Percentiles rank a stretch among this genome's conserved stretches.
phyloP scores from a whole-genome alignment of 441 rosid species.

The Populus tomentosa region DNA sequence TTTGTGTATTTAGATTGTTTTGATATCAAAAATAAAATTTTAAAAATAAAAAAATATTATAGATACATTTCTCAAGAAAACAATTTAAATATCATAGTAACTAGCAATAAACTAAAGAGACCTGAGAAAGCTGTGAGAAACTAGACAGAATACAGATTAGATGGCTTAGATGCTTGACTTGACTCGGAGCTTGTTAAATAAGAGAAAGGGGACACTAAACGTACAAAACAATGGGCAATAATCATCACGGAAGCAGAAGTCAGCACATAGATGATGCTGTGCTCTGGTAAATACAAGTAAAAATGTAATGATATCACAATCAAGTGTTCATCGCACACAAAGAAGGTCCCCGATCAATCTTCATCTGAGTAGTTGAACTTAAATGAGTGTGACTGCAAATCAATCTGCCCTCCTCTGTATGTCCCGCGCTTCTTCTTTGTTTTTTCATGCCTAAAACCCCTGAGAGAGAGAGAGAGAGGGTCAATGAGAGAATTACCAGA shows the following conservation, averaged over 20 bases:
- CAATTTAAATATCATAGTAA: no score
- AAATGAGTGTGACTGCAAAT: conserved; percentile 69
- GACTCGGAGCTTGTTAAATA: no score
- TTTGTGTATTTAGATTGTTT: no score
- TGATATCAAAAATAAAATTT: no score
- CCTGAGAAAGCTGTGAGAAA: neutral
- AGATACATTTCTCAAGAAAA: no score
- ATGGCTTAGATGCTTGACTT: no score
- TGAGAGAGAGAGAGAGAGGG: conserved; percentile 16
- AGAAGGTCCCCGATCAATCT: conserved; percentile 30
- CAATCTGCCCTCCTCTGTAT: conserved; percentile 94
- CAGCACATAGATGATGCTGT: neutral
- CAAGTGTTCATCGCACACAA: neutral
- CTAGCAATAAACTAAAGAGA: no score
- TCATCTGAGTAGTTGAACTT: conserved; percentile 86
- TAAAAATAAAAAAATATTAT: no score
- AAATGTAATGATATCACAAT: neutral
- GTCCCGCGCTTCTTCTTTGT: conserved; percentile 97
- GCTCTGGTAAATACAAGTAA: neutral
- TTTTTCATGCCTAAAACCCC: conserved; percentile 95
- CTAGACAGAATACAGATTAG: neutral
- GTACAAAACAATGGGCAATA: neutral
- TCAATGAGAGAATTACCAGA: neutral
- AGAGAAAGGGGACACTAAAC: no score
- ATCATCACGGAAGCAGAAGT: neutral